Evolutionary conservation across 371 early-diverging fungal species (phyloP).

Genomic region (Actinomucor elegans): DNA sequence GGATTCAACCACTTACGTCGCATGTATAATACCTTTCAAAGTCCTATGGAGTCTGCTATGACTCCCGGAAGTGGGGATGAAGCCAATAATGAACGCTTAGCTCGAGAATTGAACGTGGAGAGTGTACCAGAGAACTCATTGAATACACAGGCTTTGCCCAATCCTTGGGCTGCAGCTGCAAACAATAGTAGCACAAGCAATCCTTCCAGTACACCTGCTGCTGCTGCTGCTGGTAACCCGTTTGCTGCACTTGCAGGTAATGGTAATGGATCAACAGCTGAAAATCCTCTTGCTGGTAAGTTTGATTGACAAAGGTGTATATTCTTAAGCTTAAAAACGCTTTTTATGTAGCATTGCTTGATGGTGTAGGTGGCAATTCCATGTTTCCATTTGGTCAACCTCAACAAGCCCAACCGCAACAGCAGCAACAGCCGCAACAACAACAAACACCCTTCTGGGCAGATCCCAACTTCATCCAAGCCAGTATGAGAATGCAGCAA

Average conservation of each 20-base stretch:
- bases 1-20: conserved; percentile 83
- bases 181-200: neutral
- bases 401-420: conserved; percentile 34
- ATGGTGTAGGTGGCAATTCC: conserved; percentile 7
- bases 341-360: conserved; percentile 24
- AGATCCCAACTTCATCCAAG: conserved; percentile 49
- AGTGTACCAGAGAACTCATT: conserved; percentile 59
- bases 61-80: conserved; percentile 54
- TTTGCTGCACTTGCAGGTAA: conserved; percentile 10
- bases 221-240: conserved; percentile 7
- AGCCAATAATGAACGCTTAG: conserved; percentile 65
- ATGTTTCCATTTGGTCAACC: conserved; percentile 42
- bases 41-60: conserved; percentile 65
- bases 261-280: conserved; percentile 9
- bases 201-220: conserved; percentile 4
- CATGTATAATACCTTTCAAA: conserved; percentile 76
- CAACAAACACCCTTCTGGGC: conserved; percentile 40
- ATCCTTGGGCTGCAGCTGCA: conserved; percentile 72
- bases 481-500: conserved; percentile 42
- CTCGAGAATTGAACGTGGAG: conserved; percentile 65
- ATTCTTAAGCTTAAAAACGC: too few species aligned
- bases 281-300: conserved; percentile 51
- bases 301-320: conserved; percentile 10
- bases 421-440: conserved; percentile 7
- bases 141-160: conserved; percentile 82